Base-by-base conservation (phyloP, 768 basidiomycete species). In the Psilocybe tampanensis region DNA sequence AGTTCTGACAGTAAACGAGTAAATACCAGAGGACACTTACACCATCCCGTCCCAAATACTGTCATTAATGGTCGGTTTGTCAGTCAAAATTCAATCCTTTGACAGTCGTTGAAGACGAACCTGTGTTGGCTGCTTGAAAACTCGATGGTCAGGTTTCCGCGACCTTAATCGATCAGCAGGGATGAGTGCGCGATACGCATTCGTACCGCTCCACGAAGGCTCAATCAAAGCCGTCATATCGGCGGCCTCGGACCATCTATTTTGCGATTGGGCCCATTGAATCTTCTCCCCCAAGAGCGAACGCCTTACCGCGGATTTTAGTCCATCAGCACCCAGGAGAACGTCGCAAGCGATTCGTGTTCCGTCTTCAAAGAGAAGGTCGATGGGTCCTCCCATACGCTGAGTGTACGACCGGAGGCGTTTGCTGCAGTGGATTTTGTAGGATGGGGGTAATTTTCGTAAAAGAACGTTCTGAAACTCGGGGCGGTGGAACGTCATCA, bases 261-360 rank as follows among this genome's bases (percentile, higher is more conserved):
- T 72, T 56, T 74, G 70, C 53, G 64, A 67, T 59, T 68, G 73
- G 45, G 73, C 70, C 61, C 67, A 60, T 43, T 66, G 66, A 2
- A 70, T 73, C 56, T 75, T 74, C 62, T 78, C 77, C 45, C 60
- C 63, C 47, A 80, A 58, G 44, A 83, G 61, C 3, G 69, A 66
- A 26, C 69, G 66, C 33, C 81, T 73, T 61, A 86, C 81, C 55
- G 73, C 75, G 26, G 86, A 88, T 70, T 83, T 84, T 56, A 89
- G 58, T 3, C 87, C 87, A 60, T 89, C 88, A n/a, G 86, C 86
- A 34, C 87, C 88, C 51, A 89, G 69, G 70, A 91, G 80, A 11
- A 89, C 66, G 66, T 90, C 88, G 64, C 86, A 89, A 21, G 75
- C 73, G 4, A 84, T 75, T 11, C 72, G 77, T 13, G 84, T 75